Percentiles rank a stretch among this genome's conserved stretches.
Evolutionary conservation across 768 basidiomycete genomes (phyloP).

Genomic region (Kwoniella heveanensis): DNA sequence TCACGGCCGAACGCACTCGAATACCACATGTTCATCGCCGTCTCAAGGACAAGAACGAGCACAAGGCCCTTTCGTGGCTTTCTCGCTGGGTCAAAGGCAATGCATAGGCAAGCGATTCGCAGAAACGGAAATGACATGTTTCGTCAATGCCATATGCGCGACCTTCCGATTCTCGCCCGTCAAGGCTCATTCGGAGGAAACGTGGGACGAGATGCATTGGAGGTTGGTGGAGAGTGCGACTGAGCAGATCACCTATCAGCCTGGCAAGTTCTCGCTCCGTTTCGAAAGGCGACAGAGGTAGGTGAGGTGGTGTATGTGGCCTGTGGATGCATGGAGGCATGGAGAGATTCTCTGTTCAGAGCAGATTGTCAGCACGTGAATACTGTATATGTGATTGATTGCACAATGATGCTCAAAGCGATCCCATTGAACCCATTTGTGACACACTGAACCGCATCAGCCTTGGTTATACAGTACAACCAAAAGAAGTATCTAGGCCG

Average conservation of each 20-base stretch:
- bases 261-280: constrained; percentile 28
- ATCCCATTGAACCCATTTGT: too few species aligned
- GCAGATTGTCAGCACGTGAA: too few species aligned
- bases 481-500: too few species aligned
- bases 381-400: too few species aligned
- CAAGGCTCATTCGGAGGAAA: constrained; percentile 23
- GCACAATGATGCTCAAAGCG: too few species aligned
- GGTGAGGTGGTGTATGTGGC: too few species aligned
- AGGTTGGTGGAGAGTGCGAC: constrained; percentile 31
- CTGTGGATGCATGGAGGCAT: too few species aligned
- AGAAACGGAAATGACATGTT: constrained; percentile 34
- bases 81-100: constrained; percentile 28
- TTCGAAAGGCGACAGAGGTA: constrained; percentile 20
- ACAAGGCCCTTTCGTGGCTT: constrained; percentile 22
- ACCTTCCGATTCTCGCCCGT: constrained; percentile 23
- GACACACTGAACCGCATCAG: too few species aligned
- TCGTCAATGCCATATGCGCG: constrained; percentile 23
- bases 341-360: too few species aligned
- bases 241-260: constrained; percentile 38
- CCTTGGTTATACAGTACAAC: too few species aligned
- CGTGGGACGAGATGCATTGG: constrained; percentile 25
- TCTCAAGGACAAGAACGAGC: too few species aligned
- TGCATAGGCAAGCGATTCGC: constrained; percentile 42
- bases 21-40: too few species aligned
- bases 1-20: not conserved